A percentile compares a stretch with the other conserved stretches of the same genome.
phyloP scores from a whole-genome alignment of 2,329 filamentous ascomycete species.

The Leptographium galeiforme region DNA sequence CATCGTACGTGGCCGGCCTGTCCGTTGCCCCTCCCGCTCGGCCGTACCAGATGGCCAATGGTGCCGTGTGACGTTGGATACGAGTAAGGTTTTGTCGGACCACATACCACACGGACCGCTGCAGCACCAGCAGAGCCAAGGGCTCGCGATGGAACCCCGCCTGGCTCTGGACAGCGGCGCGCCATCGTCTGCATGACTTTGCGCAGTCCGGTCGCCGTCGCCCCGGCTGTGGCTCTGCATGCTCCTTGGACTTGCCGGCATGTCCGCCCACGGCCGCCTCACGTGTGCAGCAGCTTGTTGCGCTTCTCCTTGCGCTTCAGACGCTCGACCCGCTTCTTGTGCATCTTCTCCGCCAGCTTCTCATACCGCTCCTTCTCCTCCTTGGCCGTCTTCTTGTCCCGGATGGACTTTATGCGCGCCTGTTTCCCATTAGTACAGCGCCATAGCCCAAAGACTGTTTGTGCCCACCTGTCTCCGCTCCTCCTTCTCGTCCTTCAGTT shows the following conservation, averaged over 20 bases:
- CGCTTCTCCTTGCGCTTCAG: constrained; percentile 93
- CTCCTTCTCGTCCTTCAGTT: constrained; percentile 93
- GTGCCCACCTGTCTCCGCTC: constrained; percentile 61
- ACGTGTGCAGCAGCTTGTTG: constrained; percentile 67
- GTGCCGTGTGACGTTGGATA: too few relatives aligned
- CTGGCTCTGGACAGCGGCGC: background rate
- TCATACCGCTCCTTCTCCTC: constrained; percentile 87
- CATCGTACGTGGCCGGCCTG: too few relatives aligned
- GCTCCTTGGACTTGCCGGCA: background rate
- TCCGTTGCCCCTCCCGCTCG: too few relatives aligned
- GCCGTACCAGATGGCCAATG: too few relatives aligned
- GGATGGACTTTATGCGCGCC: constrained; percentile 66
- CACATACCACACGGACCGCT: too few relatives aligned
- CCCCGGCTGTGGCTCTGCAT: background rate
- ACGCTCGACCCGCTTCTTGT: constrained; percentile 84
- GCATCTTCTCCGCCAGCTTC: constrained; percentile 96
- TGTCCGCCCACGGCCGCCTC: constrained; percentile 15
- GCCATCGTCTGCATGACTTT: too few relatives aligned
- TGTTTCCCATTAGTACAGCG: constrained; percentile 21
- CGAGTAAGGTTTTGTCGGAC: too few relatives aligned
- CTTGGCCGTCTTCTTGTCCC: constrained; percentile 75
- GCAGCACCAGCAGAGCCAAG: too few relatives aligned
- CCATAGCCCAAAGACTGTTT: background rate
- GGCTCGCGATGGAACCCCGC: background rate
- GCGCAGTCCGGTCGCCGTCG: background rate